phyloP scores from a whole-genome alignment of 371 early-diverging fungal species.

The Mortierella sp. region DNA sequence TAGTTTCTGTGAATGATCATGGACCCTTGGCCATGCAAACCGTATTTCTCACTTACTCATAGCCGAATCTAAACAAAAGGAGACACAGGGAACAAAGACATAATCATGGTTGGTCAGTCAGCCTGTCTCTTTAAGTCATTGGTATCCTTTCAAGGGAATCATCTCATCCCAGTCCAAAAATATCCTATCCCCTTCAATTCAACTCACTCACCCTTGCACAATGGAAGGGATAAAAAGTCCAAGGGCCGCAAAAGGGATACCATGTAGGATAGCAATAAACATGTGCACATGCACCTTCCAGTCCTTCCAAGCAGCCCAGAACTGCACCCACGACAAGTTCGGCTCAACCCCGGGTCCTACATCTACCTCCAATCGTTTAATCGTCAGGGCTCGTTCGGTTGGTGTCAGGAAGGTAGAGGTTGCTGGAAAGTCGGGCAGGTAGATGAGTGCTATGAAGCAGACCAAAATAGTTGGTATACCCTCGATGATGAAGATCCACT shows the following conservation, averaged over 20 bases:
- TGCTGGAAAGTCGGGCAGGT: conserved; percentile 74
- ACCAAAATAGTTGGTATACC: conserved; percentile 69
- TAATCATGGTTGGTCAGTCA: background rate
- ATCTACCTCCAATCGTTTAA: conserved; percentile 63
- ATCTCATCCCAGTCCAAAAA: background rate
- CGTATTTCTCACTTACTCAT: background rate
- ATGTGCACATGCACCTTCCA: conserved; percentile 65
- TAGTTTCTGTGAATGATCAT: background rate
- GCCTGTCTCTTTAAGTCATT: too few relatives aligned
- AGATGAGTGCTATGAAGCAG: conserved; percentile 60
- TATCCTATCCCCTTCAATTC: background rate
- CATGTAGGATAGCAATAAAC: conserved; percentile 71
- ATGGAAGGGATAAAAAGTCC: conserved; percentile 79
- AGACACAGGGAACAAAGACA: background rate
- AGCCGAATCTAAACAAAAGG: conserved; percentile 54
- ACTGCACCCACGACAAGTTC: conserved; percentile 68
- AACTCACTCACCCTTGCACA: conserved; percentile 24
- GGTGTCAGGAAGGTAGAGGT: conserved; percentile 65
- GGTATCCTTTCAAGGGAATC: background rate
- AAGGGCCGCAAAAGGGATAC: conserved; percentile 60
- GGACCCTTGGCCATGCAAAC: background rate
- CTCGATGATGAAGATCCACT: conserved; percentile 78
- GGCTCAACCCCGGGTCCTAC: conserved; percentile 65
- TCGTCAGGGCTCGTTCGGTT: conserved; percentile 66
- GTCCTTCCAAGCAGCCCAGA: conserved; percentile 66